Base-by-base conservation (phyloP, 2,329 filamentous ascomycete genomes). In the Colletotrichum scovillei region DNA sequence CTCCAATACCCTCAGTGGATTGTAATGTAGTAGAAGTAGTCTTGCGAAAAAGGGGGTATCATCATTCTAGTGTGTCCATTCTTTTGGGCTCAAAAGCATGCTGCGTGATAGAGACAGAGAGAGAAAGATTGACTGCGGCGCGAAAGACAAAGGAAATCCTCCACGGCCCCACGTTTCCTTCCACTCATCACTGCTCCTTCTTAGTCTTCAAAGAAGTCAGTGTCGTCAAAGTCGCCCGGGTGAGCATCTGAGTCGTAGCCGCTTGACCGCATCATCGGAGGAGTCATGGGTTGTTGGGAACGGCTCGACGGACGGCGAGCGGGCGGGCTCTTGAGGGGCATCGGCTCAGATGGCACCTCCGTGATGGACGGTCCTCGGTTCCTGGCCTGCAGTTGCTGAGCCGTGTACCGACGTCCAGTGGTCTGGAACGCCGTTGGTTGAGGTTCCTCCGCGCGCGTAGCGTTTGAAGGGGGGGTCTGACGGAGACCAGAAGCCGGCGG, bases 401-500 rank as follows among this genome's bases (percentile, higher is more conserved):
- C 83, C 7, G 88, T 88, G 77, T 88, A 89, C 26, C 90, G 86
- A 35, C 90, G 88, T 24, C 90, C 90, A 0, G 90, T 92, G 75
- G 83, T 89, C 14, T 86, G 84, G 77, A 92, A 92, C 1, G 91
- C 90, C 0, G 90, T 91, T 4, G 90, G 89, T 75, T 92, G 90
- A 26, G 81, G 78, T 70, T 81, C 80, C 75, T 77, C 83, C 49
- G 80, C 78, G 67, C 85, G 81, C 32, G 78, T 77, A 3, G 87
- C 78, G 67, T 85, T 81, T 30, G 78, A 78, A 3, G 87, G 84
- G 0, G 91, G 88, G 3, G 88, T 90, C 76, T 91, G 91, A 56
- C 93, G 92, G 60, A 93, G 82, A 67, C 91, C 90, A 4, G 93
- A 95, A 35, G 93, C 91, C 5, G 95, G 96, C n/a, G 96, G 95